Percentiles rank a stretch among this genome's conserved stretches.
Conservation (phyloP, 2,329 filamentous ascomycete species). For the Alternaria hordeiaustralica region DNA sequence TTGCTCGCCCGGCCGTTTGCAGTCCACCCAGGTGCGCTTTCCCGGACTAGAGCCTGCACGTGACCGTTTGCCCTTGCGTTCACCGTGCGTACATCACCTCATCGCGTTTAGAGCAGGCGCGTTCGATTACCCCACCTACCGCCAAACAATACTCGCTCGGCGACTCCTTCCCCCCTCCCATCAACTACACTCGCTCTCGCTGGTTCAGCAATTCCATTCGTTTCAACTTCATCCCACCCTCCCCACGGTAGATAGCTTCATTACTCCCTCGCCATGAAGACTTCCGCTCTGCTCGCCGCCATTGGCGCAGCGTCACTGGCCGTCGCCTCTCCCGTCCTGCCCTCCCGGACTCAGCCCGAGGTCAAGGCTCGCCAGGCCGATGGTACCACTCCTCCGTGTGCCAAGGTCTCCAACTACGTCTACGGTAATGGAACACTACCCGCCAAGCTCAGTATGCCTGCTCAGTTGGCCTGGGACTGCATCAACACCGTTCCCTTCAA, state of each 20-base stretch:
- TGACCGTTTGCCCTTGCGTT: not conserved
- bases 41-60: not conserved
- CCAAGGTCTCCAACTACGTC: constrained; percentile 41
- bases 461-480: constrained; percentile 54
- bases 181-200: not conserved
- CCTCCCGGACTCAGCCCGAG: constrained; percentile 19
- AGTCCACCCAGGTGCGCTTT: not conserved
- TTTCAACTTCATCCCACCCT: not conserved
- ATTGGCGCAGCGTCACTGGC: constrained; percentile 28
- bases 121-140: not conserved
- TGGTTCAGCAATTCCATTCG: not conserved
- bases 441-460: constrained; percentile 44
- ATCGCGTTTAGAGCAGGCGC: not conserved
- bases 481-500: constrained; percentile 55
- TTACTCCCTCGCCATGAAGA: constrained; percentile 26
- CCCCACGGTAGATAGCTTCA: not conserved
- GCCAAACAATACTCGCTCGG: not conserved
- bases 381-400: constrained; percentile 36
- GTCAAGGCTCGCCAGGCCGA: constrained; percentile 28
- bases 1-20: not conserved
- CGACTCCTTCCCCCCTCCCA: not conserved
- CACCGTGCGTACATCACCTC: not conserved
- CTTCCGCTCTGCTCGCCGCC: constrained; percentile 27
- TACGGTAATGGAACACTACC: constrained; percentile 25
- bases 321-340: constrained; percentile 32